phyloP scores from a whole-genome alignment of 257 asterid genomes.

The Scutellaria barbata region DNA sequence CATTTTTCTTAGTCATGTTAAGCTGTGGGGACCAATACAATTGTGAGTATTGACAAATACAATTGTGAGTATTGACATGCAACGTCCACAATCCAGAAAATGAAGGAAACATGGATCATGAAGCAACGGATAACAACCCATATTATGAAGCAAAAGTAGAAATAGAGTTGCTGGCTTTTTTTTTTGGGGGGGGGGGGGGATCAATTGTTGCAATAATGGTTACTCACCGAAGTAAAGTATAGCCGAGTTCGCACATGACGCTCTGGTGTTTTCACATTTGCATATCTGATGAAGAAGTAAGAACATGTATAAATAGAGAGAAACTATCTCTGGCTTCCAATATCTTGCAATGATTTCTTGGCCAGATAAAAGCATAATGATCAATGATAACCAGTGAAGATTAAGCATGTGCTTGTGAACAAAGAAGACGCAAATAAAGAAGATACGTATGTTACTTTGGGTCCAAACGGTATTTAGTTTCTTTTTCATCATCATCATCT shows the following conservation, averaged over 20 bases:
- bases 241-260: constrained; percentile 98
- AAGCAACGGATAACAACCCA: constrained; percentile 1
- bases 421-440: background rate
- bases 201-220: background rate
- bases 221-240: constrained; percentile 94
- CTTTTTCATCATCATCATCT: constrained; percentile 95
- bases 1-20: constrained; percentile 4
- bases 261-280: constrained; percentile 95
- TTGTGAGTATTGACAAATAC: background rate
- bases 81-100: constrained; percentile 13
- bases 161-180: constrained; percentile 1
- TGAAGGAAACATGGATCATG: background rate
- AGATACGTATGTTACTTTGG: constrained; percentile 64
- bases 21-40: background rate
- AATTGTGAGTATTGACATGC: background rate
- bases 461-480: constrained; percentile 92
- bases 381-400: constrained; percentile 12
- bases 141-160: constrained; percentile 4
- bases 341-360: constrained; percentile 1
- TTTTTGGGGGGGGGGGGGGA: no score
- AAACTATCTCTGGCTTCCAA: constrained; percentile 9
- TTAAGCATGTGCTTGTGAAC: constrained; percentile 22
- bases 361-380: constrained; percentile 14
- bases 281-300: constrained; percentile 70
- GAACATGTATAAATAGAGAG: constrained; percentile 23